phyloP scores from a whole-genome alignment of 2,329 filamentous ascomycete species.

The Penicillium expansum region DNA sequence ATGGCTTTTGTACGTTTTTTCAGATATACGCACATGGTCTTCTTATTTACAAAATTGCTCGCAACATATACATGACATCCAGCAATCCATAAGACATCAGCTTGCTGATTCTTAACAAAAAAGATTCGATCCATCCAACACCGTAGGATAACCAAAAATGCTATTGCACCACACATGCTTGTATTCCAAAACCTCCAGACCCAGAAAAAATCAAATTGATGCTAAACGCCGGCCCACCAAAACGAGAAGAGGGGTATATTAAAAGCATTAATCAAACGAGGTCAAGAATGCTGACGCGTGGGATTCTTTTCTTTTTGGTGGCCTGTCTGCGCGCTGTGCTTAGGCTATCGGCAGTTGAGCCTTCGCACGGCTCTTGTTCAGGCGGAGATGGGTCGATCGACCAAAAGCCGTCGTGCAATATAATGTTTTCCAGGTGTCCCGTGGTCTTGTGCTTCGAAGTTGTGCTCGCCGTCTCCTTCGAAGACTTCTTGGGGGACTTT shows the following conservation, averaged over 20 bases:
- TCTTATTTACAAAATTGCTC: not conserved
- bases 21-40: not conserved
- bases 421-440: slow-evolving; percentile 22
- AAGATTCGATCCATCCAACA: not conserved
- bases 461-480: not conserved
- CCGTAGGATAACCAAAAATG: not conserved
- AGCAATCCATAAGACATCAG: not conserved
- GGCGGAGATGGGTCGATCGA: slow-evolving; percentile 11
- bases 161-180: not conserved
- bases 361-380: slow-evolving; percentile 11
- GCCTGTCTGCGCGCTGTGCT: not conserved
- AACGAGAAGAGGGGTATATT: slow-evolving; percentile 10
- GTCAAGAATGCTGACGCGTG: slow-evolving; percentile 37
- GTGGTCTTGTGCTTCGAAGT: not conserved
- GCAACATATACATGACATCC: not conserved
- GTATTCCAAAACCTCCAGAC: not conserved
- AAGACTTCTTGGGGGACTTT: not conserved
- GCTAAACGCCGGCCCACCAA: not conserved
- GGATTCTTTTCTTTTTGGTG: slow-evolving; percentile 29
- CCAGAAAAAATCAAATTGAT: not conserved
- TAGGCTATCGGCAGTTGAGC: slow-evolving; percentile 3
- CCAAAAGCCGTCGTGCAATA: slow-evolving; percentile 27
- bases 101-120: not conserved
- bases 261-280: slow-evolving; percentile 18
- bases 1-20: not conserved